A percentile compares a stretch with the other conserved stretches of the same genome.
phyloP scores from a whole-genome alignment of 2,329 filamentous ascomycete genomes.

The Aspergillus tanneri region DNA sequence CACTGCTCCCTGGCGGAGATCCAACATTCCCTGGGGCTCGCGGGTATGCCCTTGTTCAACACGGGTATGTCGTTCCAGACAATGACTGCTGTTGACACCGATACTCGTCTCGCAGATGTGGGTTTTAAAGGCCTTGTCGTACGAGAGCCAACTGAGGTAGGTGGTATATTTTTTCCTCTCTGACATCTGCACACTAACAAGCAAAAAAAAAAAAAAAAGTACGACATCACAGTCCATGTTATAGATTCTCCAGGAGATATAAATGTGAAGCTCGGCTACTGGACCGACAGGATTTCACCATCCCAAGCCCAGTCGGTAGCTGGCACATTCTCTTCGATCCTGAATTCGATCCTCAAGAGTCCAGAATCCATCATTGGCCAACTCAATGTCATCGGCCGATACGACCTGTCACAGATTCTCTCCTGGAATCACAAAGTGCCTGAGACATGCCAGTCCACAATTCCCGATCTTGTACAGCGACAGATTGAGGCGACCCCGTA shows the following conservation, averaged over 20 bases:
- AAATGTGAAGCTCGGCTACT: background rate
- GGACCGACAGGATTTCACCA: background rate
- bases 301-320: background rate
- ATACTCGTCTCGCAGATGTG: background rate
- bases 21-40: background rate
- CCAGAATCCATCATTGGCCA: too few relatives aligned
- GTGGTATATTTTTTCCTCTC: background rate
- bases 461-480: constrained; percentile 12
- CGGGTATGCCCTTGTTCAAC: background rate
- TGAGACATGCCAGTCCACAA: constrained; percentile 1
- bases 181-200: background rate
- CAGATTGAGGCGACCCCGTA: background rate
- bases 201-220: background rate
- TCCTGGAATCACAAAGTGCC: constrained; percentile 14
- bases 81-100: background rate
- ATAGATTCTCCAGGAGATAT: background rate
- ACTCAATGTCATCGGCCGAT: constrained; percentile 9
- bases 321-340: too few relatives aligned
- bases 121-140: background rate
- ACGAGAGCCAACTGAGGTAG: background rate
- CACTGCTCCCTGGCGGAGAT: constrained; percentile 3
- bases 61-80: constrained; percentile 2
- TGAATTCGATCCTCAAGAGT: too few relatives aligned
- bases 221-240: constrained; percentile 2
- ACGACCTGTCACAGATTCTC: constrained; percentile 13